phyloP scores from a whole-genome alignment of 2,329 filamentous ascomycete genomes.

The Fusarium goolgardi region DNA sequence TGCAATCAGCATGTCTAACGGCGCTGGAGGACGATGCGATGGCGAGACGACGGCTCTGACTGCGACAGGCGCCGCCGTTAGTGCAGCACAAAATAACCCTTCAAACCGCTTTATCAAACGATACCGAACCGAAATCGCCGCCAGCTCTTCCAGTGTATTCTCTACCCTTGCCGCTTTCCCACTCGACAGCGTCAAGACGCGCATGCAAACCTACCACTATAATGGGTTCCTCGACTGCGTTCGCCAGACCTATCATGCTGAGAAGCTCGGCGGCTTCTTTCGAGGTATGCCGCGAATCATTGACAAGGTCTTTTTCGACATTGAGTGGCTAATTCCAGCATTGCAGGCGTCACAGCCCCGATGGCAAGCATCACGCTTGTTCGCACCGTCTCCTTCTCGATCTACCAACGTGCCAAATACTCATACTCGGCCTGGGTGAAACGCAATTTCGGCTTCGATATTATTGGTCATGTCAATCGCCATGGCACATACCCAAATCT shows the following conservation, averaged over 20 bases:
- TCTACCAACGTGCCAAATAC: slow-evolving; percentile 83
- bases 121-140: slow-evolving; percentile 84
- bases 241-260: slow-evolving; percentile 77
- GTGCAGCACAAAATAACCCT: slow-evolving; percentile 16
- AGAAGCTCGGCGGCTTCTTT: slow-evolving; percentile 82
- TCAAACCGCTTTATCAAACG: slow-evolving; percentile 68
- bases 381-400: slow-evolving; percentile 81
- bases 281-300: slow-evolving; percentile 66
- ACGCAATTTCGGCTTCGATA: slow-evolving; percentile 73
- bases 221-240: slow-evolving; percentile 80
- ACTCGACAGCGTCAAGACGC: slow-evolving; percentile 88
- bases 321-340: slow-evolving; percentile 24
- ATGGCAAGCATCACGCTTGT: slow-evolving; percentile 82
- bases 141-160: slow-evolving; percentile 79
- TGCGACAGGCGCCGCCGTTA: slow-evolving; percentile 35
- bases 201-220: slow-evolving; percentile 89
- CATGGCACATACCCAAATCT: slow-evolving; percentile 77
- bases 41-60: slow-evolving; percentile 44
- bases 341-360: slow-evolving; percentile 78
- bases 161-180: slow-evolving; percentile 86
- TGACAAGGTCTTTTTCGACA: slow-evolving; percentile 2
- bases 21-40: slow-evolving; percentile 48
- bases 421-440: slow-evolving; percentile 77
- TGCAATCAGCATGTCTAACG: slow-evolving; percentile 45
- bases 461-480: slow-evolving; percentile 77